These are phyloP conservation scores for Synchytrium microbalum DNA, from an alignment of 371 early-diverging fungal species.

Conservation along the genomic window DNA sequence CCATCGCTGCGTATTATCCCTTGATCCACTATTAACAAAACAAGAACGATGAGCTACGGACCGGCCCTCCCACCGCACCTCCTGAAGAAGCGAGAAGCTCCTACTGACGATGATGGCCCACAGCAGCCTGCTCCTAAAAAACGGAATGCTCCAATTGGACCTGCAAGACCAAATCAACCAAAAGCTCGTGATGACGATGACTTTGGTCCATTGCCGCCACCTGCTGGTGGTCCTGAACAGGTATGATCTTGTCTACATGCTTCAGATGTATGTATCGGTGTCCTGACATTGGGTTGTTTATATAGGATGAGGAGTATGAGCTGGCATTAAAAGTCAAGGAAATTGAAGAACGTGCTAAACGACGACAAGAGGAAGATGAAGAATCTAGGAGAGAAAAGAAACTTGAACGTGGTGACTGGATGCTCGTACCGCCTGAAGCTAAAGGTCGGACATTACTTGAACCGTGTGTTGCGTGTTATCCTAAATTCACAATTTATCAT, in stretches of 20 bases:
- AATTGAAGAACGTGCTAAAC: slow-evolving; percentile 11
- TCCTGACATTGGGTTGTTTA: background rate
- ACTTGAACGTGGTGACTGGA: slow-evolving; percentile 21
- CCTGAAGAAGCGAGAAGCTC: background rate
- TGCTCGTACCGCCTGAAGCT: slow-evolving; percentile 19
- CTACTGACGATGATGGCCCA: background rate
- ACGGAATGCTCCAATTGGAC: background rate
- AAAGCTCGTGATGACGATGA: slow-evolving; percentile 11
- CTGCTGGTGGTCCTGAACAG: background rate
- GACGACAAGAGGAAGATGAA: slow-evolving; percentile 13
- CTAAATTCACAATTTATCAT: background rate
- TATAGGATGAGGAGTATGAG: slow-evolving; percentile 1
- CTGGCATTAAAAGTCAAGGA: slow-evolving; percentile 11
- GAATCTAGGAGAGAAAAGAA: slow-evolving; percentile 7
- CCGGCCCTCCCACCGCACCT: background rate
- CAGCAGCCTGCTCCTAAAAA: background rate
- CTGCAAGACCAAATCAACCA: background rate
- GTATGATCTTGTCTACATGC: background rate
- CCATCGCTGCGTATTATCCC: too few relatives aligned
- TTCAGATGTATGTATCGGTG: background rate
- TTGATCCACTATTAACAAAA: too few relatives aligned
- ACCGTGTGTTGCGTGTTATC: background rate
- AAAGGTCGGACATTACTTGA: background rate
- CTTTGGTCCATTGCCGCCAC: slow-evolving; percentile 13
- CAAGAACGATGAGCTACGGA: too few relatives aligned